Percentiles rank a stretch among this genome's conserved stretches.
Conservation (phyloP, 2,329 filamentous ascomycete species). For the Trichoderma sp. region DNA sequence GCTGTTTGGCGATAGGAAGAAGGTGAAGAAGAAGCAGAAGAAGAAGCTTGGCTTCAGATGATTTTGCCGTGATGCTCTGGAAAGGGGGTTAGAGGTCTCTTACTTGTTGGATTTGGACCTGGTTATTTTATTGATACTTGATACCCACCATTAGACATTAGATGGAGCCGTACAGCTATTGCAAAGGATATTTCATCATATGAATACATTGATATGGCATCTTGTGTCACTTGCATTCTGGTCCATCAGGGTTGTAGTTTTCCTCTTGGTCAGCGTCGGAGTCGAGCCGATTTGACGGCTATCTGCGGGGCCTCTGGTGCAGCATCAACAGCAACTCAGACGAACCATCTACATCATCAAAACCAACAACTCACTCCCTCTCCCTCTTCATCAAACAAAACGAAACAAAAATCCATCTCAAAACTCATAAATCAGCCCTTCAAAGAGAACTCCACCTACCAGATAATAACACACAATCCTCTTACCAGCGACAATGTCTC, state of each 20-base stretch:
- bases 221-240: not conserved
- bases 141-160: not conserved
- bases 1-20: conserved; percentile 49
- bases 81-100: not conserved
- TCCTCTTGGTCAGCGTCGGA: not conserved
- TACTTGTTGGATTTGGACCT: not conserved
- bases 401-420: not conserved
- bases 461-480: not conserved
- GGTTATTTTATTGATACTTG: conserved; percentile 9
- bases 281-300: conserved; percentile 4
- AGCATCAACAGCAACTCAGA: not conserved
- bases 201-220: not conserved
- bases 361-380: not conserved
- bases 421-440: not conserved
- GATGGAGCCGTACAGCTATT: not conserved
- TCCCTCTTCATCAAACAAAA: not conserved
- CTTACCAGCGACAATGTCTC: conserved; percentile 41
- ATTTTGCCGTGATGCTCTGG: not conserved
- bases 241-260: not conserved
- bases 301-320: conserved; percentile 22
- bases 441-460: not conserved
- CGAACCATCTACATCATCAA: conserved; percentile 15
- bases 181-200: not conserved
- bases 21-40: conserved; percentile 47
- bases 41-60: conserved; percentile 48